Evolutionary conservation across 1,284 basidiomycete genomes (phyloP).

Genomic region (Singerocomus inundabilis): DNA sequence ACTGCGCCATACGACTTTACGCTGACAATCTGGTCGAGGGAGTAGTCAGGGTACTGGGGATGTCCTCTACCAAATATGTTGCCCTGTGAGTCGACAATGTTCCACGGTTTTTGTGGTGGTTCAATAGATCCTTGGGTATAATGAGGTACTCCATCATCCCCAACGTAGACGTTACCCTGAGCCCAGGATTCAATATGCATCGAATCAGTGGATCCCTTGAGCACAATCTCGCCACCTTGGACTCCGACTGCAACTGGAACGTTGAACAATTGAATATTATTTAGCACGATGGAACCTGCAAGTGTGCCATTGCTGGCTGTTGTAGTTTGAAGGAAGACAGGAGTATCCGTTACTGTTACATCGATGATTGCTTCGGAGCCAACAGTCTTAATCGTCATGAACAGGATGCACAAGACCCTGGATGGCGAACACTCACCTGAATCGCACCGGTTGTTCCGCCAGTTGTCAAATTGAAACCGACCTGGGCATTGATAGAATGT

Average conservation of each 20-base stretch:
- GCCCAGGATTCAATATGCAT: constrained; percentile 65
- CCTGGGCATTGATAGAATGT: constrained; percentile 13
- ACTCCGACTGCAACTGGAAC: constrained; percentile 50
- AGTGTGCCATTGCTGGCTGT: constrained; percentile 30
- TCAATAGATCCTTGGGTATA: constrained; percentile 53
- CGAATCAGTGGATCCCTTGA: constrained; percentile 47
- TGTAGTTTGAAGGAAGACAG: constrained; percentile 30
- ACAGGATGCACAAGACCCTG: neutral
- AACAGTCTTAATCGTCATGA: constrained; percentile 31
- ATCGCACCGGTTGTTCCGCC: constrained; percentile 36
- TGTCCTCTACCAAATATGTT: constrained; percentile 64
- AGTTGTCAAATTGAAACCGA: constrained; percentile 47
- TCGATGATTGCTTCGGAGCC: constrained; percentile 51
- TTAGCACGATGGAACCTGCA: constrained; percentile 43
- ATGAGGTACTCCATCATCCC: constrained; percentile 39
- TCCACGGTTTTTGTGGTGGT: constrained; percentile 50
- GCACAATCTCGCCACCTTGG: constrained; percentile 46
- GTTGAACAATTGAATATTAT: constrained; percentile 43
- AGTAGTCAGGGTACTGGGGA: constrained; percentile 69
- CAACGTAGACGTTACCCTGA: constrained; percentile 66
- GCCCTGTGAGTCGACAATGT: constrained; percentile 54
- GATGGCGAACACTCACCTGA: constrained; percentile 25
- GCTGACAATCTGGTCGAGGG: constrained; percentile 63
- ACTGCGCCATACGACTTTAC: constrained; percentile 67
- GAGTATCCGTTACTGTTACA: constrained; percentile 41